Base-by-base conservation (phyloP, 2,329 filamentous ascomycete genomes). In the Claviceps cyperi region DNA sequence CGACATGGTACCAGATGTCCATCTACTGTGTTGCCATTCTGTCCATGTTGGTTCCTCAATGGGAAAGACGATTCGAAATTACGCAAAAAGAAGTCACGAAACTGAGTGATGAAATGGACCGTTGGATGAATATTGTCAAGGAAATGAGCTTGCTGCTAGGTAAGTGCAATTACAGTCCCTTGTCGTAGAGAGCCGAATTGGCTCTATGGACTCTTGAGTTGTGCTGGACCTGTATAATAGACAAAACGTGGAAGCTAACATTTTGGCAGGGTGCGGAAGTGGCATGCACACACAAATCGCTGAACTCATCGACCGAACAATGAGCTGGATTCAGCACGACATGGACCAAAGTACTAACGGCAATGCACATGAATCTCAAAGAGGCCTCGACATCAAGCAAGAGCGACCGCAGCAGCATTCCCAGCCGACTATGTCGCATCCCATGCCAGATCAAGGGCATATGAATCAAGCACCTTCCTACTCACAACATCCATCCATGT, bases 1-100 rank as follows among this genome's bases (percentile, higher is more conserved):
- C 83, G 1, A 87, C 84, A 1, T 90, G 85, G 84, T 84, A 86
- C 57, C 82, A 83, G 46, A 74, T 80, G 46, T 81, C 84, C 0
- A 75, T 86, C 5, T 87, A 86, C 59, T 73, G 86, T 13, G 79
- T 83, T 43, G 83, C 83, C 24, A 81, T 86, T 51, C 86, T 88
- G 57, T 84, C 83, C 0, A 81, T 77, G 14, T 67, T 91, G 0
- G 86, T 84, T 45, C 77, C 78, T 1, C 75, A 81, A 50, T 86
- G 80, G 70, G 77, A 87, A 60, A 76, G 81, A 46, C 73, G 82
- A 32, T 76, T 78, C 46, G 71, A 76, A 9, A 76, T 79, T 11
- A 78, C 76, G 0, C 65, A 71, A 0, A 70, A 71, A 1, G 78
- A 86, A 51, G 67, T 89, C 49, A 69, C 72, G 15, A 65, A 65